Evolutionary conservation across 331 rosid species (phyloP).

Genomic region (Quercus phellos): DNA sequence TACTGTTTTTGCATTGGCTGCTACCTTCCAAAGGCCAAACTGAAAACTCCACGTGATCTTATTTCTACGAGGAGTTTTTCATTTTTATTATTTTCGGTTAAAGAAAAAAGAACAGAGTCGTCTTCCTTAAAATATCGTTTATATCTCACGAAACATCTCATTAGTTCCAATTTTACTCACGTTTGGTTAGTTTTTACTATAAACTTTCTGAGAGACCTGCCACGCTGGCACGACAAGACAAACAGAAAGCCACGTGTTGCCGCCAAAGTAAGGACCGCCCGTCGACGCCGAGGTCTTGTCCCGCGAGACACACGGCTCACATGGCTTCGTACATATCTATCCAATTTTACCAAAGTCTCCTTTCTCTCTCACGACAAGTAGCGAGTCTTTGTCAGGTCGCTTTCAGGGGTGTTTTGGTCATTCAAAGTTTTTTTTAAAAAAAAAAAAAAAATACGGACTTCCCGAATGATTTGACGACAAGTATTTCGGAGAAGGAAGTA

Average conservation of each 20-base stretch:
- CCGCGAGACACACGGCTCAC: constrained; percentile 12
- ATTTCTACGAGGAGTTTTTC: neutral
- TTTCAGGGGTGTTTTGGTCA: constrained; percentile 21
- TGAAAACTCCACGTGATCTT: constrained; percentile 32
- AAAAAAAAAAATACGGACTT: too few relatives aligned
- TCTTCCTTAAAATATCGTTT: constrained; percentile 1
- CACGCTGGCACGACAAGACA: constrained; percentile 31
- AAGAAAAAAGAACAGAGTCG: neutral
- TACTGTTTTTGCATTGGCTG: constrained; percentile 10
- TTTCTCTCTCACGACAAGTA: neutral
- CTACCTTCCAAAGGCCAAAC: constrained; percentile 1
- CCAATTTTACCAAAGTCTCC: constrained; percentile 7
- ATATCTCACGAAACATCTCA: constrained; percentile 1
- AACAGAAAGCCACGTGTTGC: constrained; percentile 16
- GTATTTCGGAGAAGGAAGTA: constrained; percentile 47
- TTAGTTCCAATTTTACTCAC: neutral
- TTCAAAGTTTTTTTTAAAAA: neutral
- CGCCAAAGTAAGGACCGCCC: constrained; percentile 19
- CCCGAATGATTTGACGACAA: constrained; percentile 50
- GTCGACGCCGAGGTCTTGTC: constrained; percentile 11
- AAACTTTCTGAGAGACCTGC: constrained; percentile 18
- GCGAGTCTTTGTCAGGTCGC: neutral
- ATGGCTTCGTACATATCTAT: neutral
- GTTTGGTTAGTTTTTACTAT: neutral
- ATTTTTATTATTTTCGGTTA: neutral